phyloP scores from a whole-genome alignment of 2,329 filamentous ascomycete genomes.

The Samsoniella hepiali region DNA sequence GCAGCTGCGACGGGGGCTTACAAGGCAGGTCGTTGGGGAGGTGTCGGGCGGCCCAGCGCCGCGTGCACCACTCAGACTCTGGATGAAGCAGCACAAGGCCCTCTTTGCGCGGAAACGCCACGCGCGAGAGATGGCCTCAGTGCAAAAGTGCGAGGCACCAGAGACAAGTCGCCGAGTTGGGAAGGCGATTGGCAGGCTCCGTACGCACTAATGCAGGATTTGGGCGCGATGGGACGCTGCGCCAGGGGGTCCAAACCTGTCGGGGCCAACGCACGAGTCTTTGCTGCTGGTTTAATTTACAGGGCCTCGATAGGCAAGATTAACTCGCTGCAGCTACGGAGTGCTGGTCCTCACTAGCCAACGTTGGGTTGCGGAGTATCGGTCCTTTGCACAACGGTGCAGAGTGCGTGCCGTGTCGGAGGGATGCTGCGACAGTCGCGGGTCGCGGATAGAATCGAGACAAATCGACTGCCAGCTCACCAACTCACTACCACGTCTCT shows the following conservation, averaged over 20 bases:
- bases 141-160: not conserved
- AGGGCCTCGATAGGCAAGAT: not conserved
- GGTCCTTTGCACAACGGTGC: not conserved
- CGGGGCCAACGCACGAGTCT: not conserved
- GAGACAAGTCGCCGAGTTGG: not conserved
- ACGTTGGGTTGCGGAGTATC: too few species aligned
- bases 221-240: slow-evolving; percentile 5
- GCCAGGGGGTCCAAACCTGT: not conserved
- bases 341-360: not conserved
- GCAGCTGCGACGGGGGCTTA: not conserved
- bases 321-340: not conserved
- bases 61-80: too few species aligned
- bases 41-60: too few species aligned
- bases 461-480: not conserved
- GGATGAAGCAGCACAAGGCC: too few species aligned
- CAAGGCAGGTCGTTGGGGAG: too few species aligned
- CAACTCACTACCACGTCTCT: too few species aligned
- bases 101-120: too few species aligned
- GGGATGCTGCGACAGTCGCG: not conserved
- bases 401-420: too few species aligned
- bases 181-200: slow-evolving; percentile 12
- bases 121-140: not conserved
- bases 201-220: slow-evolving; percentile 9
- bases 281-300: not conserved
- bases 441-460: not conserved